Evolutionary conservation across 371 early-diverging fungal genomes (phyloP), one percentile per base, ranked within the genome.

Genomic region (Lichtheimia corymbifera): DNA sequence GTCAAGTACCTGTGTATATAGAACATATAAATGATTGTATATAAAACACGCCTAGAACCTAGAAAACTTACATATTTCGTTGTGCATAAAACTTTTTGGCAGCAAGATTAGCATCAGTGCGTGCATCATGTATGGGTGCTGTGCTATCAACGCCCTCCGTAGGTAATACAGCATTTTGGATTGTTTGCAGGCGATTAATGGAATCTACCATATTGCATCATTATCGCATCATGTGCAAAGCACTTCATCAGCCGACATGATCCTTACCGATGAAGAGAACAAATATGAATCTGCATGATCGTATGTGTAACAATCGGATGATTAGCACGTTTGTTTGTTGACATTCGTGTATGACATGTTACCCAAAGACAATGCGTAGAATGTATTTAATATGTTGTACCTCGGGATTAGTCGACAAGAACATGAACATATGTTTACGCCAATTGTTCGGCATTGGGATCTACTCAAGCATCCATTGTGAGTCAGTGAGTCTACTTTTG

Each of bases 71-170:
- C 52, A 63, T 57, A 42, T 63, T 63, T 6, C 63, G 57, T 43
- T 63, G 63, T n/a, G 63, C 63, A 24, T 63, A 63, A 63, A 63
- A 63, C 43, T 63, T 56, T 49, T 30, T 50, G 20, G 63, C 63
- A 5, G 63, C 43, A 41, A 47, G 57, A 28, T 20, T 57, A 3
- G 63, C 50, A 25, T 63, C 63, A 2, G 57, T 43, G 1, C 45
- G 57, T 30, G 53, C 57, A 44, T 63, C 58, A 17, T 62, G 55
- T 4, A 63, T 47, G 3, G 56, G n/a, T 3, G 47, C 47, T 18
- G 47, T 22, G 22, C 7, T 47, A 47, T n/a, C 47, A 5, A 22
- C n/a, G 5, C 18, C 22, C 17, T 47, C 47, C 17, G 22, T n/a
- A 0, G 27, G 28, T 9, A 53, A 57, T 0, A 57, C 17, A 5